phyloP scores from a whole-genome alignment of 1,284 basidiomycete genomes.

The Ustilago vetiveriae region DNA sequence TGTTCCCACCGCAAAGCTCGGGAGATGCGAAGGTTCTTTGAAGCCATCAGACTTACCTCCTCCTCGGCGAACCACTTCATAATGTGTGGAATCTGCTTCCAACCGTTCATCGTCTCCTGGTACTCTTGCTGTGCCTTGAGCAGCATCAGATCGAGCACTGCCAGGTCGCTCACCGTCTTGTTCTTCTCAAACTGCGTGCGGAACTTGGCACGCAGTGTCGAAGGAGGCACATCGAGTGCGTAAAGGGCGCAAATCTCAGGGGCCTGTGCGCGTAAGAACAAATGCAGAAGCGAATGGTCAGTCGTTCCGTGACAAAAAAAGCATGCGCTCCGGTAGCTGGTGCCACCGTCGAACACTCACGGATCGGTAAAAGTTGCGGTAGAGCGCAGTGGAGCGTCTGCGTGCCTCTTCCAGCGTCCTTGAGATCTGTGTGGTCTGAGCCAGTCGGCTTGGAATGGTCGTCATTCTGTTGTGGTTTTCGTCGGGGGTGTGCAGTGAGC shows the following conservation, averaged over 20 bases:
- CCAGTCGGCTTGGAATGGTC: conserved; percentile 90
- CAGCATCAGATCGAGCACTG: conserved; percentile 86
- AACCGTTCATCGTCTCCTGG: conserved; percentile 90
- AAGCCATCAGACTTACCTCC: conserved; percentile 68
- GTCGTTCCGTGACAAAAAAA: too few species aligned
- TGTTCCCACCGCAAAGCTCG: too few species aligned
- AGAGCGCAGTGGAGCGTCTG: conserved; percentile 78
- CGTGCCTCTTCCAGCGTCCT: conserved; percentile 76
- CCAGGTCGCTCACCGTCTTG: conserved; percentile 81
- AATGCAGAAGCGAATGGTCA: too few species aligned
- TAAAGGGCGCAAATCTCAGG: conserved; percentile 89
- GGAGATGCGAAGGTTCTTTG: too few species aligned
- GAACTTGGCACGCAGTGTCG: conserved; percentile 83
- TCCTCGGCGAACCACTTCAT: conserved; percentile 69
- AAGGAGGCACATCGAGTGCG: conserved; percentile 82
- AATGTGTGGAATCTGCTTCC: conserved; percentile 77
- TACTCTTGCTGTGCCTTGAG: conserved; percentile 87
- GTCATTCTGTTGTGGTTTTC: conserved; percentile 71
- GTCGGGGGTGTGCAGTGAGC: not conserved
- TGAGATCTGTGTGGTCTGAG: conserved; percentile 73
- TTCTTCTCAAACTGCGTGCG: conserved; percentile 89
- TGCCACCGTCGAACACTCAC: conserved; percentile 73
- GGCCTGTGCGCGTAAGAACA: conserved; percentile 77
- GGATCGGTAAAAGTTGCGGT: conserved; percentile 89
- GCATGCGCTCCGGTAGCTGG: too few species aligned